Conservation (phyloP, 1,139 yeast species). For the Nakaseomyces sp. region DNA sequence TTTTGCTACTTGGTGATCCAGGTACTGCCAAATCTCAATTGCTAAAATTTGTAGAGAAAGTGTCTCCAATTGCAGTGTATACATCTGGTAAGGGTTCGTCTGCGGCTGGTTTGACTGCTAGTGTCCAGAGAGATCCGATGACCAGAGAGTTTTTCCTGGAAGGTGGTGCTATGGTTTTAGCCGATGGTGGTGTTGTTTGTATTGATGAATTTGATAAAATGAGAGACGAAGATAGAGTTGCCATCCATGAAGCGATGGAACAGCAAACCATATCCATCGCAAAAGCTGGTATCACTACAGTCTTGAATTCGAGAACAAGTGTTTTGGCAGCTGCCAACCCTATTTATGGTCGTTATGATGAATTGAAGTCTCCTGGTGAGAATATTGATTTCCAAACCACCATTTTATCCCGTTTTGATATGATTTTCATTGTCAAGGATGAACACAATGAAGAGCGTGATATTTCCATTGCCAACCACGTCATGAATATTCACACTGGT, state of each 20-base stretch:
- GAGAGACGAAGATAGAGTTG: constrained; percentile 98
- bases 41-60: constrained; percentile 88
- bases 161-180: constrained; percentile 99
- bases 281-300: constrained; percentile 96
- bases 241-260: constrained; percentile 99
- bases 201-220: constrained; percentile 98
- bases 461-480: constrained; percentile 86
- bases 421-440: constrained; percentile 96
- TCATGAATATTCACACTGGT: constrained; percentile 89
- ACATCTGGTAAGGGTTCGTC: constrained; percentile 99
- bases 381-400: constrained; percentile 97
- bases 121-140: constrained; percentile 83
- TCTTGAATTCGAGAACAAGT: constrained; percentile 87
- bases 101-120: constrained; percentile 98
- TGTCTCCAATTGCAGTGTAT: constrained; percentile 88
- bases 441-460: constrained; percentile 85
- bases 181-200: constrained; percentile 99
- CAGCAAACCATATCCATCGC: constrained; percentile 99
- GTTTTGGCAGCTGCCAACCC: constrained; percentile 99
- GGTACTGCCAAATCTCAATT: constrained; percentile 98
- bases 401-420: constrained; percentile 91
- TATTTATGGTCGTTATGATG: constrained; percentile 91
- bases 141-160: constrained; percentile 90
- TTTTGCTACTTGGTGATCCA: constrained; percentile 89
- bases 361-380: constrained; percentile 92